phyloP scores from a whole-genome alignment of 352 stramenopile genomes.

The Phytophthora tubulina region DNA sequence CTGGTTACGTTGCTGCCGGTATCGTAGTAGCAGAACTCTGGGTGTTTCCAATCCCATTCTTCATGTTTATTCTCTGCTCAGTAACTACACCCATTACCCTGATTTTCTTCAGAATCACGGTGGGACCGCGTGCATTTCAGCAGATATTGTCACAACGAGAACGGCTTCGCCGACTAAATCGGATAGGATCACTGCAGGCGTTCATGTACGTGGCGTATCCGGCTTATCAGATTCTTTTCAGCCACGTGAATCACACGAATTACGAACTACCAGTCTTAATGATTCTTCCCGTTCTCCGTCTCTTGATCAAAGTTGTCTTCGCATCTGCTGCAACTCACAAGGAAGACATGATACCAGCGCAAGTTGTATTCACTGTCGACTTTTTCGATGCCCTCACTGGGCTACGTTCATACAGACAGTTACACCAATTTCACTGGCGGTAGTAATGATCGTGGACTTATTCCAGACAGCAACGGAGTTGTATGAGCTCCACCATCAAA shows the following conservation, averaged over 20 bases:
- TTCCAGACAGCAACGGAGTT: conserved; percentile 18
- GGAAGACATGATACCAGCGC: conserved; percentile 32
- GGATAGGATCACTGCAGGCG: conserved; percentile 6
- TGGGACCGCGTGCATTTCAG: conserved; percentile 12
- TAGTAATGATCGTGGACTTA: conserved; percentile 8
- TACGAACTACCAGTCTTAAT: conserved; percentile 34
- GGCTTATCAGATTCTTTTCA: conserved; percentile 28
- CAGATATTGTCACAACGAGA: conserved; percentile 2
- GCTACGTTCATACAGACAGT: conserved; percentile 22
- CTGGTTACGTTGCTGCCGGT: conserved; percentile 1
- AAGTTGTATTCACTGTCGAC: conserved; percentile 32
- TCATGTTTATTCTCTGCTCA: conserved; percentile 16
- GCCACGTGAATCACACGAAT: not conserved
- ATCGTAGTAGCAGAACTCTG: conserved; percentile 19
- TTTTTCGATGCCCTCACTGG: conserved; percentile 31
- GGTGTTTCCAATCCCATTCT: conserved; percentile 38
- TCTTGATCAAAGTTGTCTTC: conserved; percentile 21
- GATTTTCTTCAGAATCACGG: conserved; percentile 4
- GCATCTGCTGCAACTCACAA: conserved; percentile 12
- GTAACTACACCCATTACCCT: conserved; percentile 5
- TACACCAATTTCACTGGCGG: not conserved
- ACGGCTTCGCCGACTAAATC: conserved; percentile 12
- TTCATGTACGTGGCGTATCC: conserved; percentile 32
- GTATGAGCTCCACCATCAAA: conserved; percentile 11
- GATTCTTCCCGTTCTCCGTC: conserved; percentile 9